Conservation (phyloP, 2,329 filamentous ascomycete genomes). For the Tolypocladium inflatum region DNA sequence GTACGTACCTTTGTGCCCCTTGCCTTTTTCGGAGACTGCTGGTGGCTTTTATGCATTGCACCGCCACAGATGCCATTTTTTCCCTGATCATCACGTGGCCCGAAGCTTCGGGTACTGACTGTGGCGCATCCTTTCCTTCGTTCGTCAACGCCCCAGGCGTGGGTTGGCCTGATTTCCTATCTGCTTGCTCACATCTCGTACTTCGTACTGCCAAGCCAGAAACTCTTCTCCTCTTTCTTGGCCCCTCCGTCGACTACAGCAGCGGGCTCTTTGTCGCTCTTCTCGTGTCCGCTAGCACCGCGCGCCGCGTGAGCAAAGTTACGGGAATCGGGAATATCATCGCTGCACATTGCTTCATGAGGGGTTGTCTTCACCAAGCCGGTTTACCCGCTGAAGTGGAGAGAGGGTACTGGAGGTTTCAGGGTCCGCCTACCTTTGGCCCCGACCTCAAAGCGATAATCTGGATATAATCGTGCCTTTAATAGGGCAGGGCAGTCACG, state of each 20-base stretch:
- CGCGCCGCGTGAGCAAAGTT: too few species aligned
- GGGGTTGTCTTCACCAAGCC: not conserved
- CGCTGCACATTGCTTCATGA: not conserved
- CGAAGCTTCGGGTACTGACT: not conserved
- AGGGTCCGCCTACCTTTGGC: not conserved
- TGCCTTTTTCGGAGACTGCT: not conserved
- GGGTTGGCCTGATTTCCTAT: not conserved
- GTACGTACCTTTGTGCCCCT: not conserved
- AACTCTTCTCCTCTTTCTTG: not conserved
- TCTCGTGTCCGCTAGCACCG: not conserved
- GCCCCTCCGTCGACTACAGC: not conserved
- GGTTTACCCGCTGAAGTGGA: not conserved
- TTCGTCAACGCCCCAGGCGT: not conserved
- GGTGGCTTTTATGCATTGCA: not conserved
- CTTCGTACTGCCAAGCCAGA: not conserved
- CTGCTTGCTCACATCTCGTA: too few species aligned
- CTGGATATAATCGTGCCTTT: not conserved
- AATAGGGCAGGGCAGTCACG: constrained; percentile 1
- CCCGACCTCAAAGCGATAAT: not conserved
- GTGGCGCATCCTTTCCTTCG: not conserved
- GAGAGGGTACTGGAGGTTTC: not conserved
- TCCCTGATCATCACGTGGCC: not conserved
- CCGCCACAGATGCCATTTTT: constrained; percentile 1
- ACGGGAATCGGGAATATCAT: not conserved
- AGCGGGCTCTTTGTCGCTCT: not conserved